Base-by-base conservation (phyloP, 2,329 filamentous ascomycete genomes). In the Colletotrichum caudatum region DNA sequence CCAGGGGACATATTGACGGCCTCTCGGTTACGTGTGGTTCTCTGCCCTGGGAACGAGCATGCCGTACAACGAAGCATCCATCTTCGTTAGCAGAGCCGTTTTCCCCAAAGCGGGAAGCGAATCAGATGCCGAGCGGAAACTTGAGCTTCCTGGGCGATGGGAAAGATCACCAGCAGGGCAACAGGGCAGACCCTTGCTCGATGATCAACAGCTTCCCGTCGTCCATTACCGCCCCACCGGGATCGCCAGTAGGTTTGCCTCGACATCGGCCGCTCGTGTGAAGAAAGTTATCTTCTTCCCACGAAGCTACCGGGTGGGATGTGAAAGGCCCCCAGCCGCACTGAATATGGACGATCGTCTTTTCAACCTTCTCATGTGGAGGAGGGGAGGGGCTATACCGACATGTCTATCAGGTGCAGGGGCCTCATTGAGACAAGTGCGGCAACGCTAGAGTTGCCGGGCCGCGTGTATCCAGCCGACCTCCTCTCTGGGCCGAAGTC, bases 151-250 rank as follows among this genome's bases (percentile, higher is more conserved):
- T 23, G 18, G 37, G 1, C n/a, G 66, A 12, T 26, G 18, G 51
- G 33, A 44, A 48, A 41, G 44, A 62, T 46, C 2, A 44, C 1
- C n/a, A 2, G 16, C 35, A 44, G 68, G 58, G 35, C 44, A 16
- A 41, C 48, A 41, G 44, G 54, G 37, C 54, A 39, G 56, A 70
- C 48, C 56, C 56, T 39, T 33, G 29, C 63, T 33, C 51, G 29
- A 68, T 68, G 68, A 71, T 71, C 64, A 58, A 53, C 64, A 51
- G 50, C 26, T 68, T 63, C 57, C 68, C 64, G 64, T 14, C 35
- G 26, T 23, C 23, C 14, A 37, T 11, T 51, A 62, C 57, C 68
- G 29, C 14, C 23, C 57, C 51, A 37, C 23, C 51, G 68, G 68
- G 41, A 58, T 53, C 50, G 64, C 44, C 64, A 63, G 62, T 23